phyloP scores from a whole-genome alignment of 2,329 filamentous ascomycete genomes.

The Ilyonectria destructans region DNA sequence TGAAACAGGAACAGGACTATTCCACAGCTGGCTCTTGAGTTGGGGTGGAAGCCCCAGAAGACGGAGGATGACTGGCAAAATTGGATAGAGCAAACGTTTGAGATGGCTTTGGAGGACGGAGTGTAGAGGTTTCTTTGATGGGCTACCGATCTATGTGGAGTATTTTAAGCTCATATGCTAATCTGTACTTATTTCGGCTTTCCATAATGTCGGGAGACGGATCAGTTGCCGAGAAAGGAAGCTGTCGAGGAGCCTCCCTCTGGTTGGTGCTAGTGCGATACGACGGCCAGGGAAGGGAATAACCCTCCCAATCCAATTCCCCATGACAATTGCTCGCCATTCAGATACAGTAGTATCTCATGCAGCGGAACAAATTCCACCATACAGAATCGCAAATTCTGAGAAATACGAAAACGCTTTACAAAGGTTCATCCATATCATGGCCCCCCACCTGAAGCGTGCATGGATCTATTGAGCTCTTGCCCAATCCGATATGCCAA shows the following conservation, averaged over 20 bases:
- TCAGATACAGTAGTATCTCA: no score
- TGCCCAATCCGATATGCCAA: background rate
- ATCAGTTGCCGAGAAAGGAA: background rate
- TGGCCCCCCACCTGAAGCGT: background rate
- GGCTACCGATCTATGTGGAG: background rate
- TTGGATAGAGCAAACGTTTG: conserved; percentile 11
- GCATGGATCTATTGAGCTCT: background rate
- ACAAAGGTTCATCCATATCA: background rate
- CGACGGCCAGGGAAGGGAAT: background rate
- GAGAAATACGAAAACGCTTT: background rate
- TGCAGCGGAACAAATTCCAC: background rate
- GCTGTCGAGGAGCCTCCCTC: background rate
- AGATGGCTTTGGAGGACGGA: background rate
- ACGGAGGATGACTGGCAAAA: conserved; percentile 18
- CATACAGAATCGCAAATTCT: background rate
- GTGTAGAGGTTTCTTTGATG: background rate
- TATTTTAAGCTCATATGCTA: no score
- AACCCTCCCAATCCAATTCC: background rate
- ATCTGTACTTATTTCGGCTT: no score
- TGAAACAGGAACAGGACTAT: conserved; percentile 15
- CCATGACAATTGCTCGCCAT: background rate
- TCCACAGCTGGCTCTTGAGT: background rate
- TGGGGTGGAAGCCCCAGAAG: conserved; percentile 26
- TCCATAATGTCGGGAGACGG: background rate
- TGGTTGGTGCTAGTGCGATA: background rate